These are phyloP conservation scores for Dalbergia cultrata DNA, from an alignment of 306 rosid species.

Conservation along the genomic window DNA sequence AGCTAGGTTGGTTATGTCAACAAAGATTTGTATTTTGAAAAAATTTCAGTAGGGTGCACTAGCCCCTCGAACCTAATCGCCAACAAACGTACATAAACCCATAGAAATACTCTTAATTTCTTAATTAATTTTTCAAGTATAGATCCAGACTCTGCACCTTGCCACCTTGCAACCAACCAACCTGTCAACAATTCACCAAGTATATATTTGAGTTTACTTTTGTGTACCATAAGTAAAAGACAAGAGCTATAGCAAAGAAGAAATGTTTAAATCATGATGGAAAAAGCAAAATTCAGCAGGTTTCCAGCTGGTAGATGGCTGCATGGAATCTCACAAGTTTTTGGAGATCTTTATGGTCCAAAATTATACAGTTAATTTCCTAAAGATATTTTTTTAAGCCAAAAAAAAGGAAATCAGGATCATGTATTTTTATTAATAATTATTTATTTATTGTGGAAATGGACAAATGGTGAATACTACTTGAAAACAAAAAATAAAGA, in stretches of 20 bases:
- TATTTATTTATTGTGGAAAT: no score
- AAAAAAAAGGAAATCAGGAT: no score
- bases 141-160: constrained; percentile 1
- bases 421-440: no score
- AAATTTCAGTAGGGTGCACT: neutral
- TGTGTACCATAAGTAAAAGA: neutral
- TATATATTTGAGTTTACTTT: neutral
- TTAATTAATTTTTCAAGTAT: neutral
- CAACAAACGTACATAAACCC: neutral
- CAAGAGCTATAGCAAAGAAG: neutral
- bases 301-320: neutral
- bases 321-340: neutral
- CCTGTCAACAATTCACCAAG: neutral
- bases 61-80: neutral
- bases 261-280: neutral
- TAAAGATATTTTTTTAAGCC: no score
- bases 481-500: no score
- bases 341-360: neutral
- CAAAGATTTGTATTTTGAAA: neutral
- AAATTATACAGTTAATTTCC: neutral
- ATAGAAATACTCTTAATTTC: neutral
- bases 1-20: constrained; percentile 23
- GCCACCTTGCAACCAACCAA: neutral
- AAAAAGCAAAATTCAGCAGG: neutral
- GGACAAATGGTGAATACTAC: no score